These are phyloP conservation scores for Sporothrix sp. DNA, from an alignment of 2,329 filamentous ascomycete genomes.

Conservation along the genomic window DNA sequence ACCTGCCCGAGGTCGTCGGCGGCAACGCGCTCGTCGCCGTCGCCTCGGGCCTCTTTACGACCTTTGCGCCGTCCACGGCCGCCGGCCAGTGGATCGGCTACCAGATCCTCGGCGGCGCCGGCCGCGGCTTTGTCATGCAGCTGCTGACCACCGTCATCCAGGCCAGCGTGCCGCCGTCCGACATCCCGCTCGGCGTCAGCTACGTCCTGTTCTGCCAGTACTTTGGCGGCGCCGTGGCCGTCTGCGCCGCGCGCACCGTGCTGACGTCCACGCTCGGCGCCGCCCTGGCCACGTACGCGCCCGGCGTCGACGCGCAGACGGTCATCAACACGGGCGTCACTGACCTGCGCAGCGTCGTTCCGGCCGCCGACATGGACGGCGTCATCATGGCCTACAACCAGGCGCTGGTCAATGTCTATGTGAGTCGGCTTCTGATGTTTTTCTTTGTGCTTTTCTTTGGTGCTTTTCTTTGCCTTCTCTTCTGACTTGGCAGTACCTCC, in stretches of 20 bases:
- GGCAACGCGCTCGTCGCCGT: conserved; percentile 32
- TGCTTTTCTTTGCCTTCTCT: neutral
- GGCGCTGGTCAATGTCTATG: conserved; percentile 9
- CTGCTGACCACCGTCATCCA: conserved; percentile 39
- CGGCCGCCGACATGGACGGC: neutral
- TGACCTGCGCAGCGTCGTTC: conserved; percentile 8
- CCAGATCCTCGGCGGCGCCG: conserved; percentile 39
- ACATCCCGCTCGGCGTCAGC: conserved; percentile 42
- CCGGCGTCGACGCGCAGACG: conserved; percentile 35
- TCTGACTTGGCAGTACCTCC: conserved; percentile 8
- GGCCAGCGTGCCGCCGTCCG: conserved; percentile 37
- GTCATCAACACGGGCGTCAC: conserved; percentile 42
- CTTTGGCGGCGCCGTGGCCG: conserved; percentile 55
- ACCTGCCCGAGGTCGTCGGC: conserved; percentile 32
- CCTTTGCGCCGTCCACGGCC: conserved; percentile 37
- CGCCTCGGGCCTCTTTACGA: conserved; percentile 46
- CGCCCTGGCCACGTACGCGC: conserved; percentile 36
- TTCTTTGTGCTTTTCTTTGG: neutral
- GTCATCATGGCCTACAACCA: conserved; percentile 13
- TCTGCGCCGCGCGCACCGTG: conserved; percentile 55
- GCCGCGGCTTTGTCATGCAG: conserved; percentile 15
- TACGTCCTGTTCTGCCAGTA: conserved; percentile 52
- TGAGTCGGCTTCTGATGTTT: neutral
- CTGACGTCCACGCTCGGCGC: conserved; percentile 55
- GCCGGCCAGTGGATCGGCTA: conserved; percentile 47